Base-by-base conservation (phyloP, 2,329 filamentous ascomycete species). In the Apiospora pterosperma region DNA sequence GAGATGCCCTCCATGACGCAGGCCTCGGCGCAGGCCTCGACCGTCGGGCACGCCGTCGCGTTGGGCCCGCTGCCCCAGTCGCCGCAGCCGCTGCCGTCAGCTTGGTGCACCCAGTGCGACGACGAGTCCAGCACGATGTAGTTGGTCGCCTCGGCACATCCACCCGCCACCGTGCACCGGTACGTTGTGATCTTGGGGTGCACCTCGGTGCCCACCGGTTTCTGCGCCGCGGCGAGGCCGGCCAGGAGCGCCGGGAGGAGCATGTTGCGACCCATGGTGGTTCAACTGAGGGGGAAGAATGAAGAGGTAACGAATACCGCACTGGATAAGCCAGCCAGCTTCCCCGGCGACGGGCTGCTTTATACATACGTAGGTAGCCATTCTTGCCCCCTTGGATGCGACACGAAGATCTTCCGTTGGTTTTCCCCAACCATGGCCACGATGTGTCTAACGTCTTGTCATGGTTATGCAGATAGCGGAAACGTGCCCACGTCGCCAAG, bases 1-100 rank as follows among this genome's bases (percentile, higher is more conserved):
- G 69, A 70, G 63, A 82, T 79, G 11, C 81, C 82, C 64, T 86
- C 81, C 66, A 87, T 78, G 52, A 83, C 77, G 70, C 85, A 87
- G 73, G 85, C 85, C 68, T 80, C 69, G 0, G 82, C 80, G 69
- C 85, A 87, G 1, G 78, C 79, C 66, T 76, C 77, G 68, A 79
- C 79, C 61, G 82, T 80, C 1, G 82, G 81, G 70, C 84, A 86
- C 1, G 78, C 78, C 3, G 77, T 78, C 12, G 74, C 64, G 68
- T 84, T 78, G 3, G 77, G 75, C 7, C 69, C 71, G 61, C 63
- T 73, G 31, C 72, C 74, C 70, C 75, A 76, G 65, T 69, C 63
- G 48, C 76, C 76, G 69, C 78, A 80, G 67, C 76, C 73, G 31
- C 63, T 70, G 63, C 72, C 72, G 63, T 72, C 68, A 63, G 72